Base-by-base conservation (phyloP, 306 rosid genomes). In the Vicia sativa region DNA sequence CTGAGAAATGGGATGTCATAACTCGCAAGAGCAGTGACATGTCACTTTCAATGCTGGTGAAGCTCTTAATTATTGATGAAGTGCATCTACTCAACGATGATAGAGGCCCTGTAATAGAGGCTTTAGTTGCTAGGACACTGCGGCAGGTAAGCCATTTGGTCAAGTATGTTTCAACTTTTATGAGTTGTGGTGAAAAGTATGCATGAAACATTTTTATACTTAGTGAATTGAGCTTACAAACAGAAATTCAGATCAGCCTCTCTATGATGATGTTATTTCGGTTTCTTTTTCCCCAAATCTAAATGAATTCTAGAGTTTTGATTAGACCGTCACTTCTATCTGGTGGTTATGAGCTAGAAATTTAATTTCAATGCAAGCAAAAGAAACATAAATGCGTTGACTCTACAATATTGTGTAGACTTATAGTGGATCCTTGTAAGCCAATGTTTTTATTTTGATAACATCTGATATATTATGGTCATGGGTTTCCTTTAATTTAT, bases 1-100 rank as follows among this genome's bases (percentile, higher is more conserved):
- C 98, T 71, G 98, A 92, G 87, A 92, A 92, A 82, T 92, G 98
- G 98, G 98, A 92, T 78, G 98, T 92, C 73, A 92, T 92, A 65
- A 92, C 98, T 61, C 93, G 98, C 81, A 92, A 92, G 87, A 92
- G 98, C 80, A 90, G 98, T 67, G 98, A 92, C 73, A 92, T 90
- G 98, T 84, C 98, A 42, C 86, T 92, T 72, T 90, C 98, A 23
- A 86, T 92, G 96, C 71, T 90, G 61, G 98, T 90, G 80, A 92
- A 92, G 81, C 98, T 92, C 76, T 82, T 92, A 68, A 92, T 92
- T 49, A 92, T 92, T 68, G 98, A 92, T 69, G 96, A 92, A 85
- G 98, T 92, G 77, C 98, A 92, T 82, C 91, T 92, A 14, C 80
- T 92, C 76, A 90, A 92, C 83, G 98, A 92, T 35, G 98, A 92